Base-by-base conservation (phyloP, 352 stramenopile genomes). In the Phytophthora ramorum region DNA sequence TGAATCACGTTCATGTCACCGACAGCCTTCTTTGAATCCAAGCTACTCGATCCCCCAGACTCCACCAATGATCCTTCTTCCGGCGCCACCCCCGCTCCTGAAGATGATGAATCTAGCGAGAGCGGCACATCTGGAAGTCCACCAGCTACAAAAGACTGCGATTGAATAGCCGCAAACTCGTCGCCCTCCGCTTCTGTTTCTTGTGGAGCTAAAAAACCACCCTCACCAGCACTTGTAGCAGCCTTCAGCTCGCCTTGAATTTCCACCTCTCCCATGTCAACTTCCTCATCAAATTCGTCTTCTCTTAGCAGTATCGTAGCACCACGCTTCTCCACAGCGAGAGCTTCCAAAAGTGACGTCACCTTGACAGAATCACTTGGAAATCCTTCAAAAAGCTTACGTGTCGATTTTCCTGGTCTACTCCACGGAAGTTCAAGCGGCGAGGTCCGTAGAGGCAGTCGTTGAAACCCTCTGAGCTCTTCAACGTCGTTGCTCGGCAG, bases 391-490 rank as follows among this genome's bases (percentile, higher is more conserved):
- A 89, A 85, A 4, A 89, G 32, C 5, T 30, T 52, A 6, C 26
- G 14, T 22, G 40, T 66, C 7, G 55, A 17, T 20, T 48, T 52
- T 8, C 6, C 24, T 41, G 22, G 19, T 45, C 44, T 30, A 19
- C 17, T 69, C 82, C 83, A 91, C 0, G 77, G 79, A 2, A 91
- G 45, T 20, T 56, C 13, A 1, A 91, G 30, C 2, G 45, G 51
- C n/a, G 61, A 55, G 2, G 83, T 91, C 14, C 58, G 66, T 24
- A 89, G 65, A 13, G 73, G 62, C 8, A 93, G 43, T 19, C 56
- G 62, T 43, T 93, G 79, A 52, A 80, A 89, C 0, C 85, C 83
- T 69, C 68, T 64, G 9, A 92, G 44, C 2, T 24, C 60, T 10
- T 61, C 54, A 0, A 93, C 4, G 2, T 75, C 20, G 52, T 47